These are phyloP conservation scores for Kurtzmaniella quercitrusa DNA, from an alignment of 1,139 yeast genomes.

Conservation along the genomic window DNA sequence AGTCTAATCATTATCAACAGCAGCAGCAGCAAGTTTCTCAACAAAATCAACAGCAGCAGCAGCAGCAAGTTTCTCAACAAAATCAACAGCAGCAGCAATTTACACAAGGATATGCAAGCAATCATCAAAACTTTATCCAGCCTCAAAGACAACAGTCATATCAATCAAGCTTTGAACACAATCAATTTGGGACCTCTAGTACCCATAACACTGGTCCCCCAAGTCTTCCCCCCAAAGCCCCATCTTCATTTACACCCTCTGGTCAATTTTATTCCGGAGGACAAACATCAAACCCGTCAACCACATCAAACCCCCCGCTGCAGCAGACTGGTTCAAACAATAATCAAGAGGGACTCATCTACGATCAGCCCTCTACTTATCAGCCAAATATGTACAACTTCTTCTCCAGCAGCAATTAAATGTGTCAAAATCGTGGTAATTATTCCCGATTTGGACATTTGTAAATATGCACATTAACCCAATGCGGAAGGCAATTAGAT, in stretches of 20 bases:
- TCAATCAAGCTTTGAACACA: background rate
- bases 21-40: constrained; percentile 6
- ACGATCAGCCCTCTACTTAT: constrained; percentile 46
- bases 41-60: constrained; percentile 4
- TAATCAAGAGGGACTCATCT: constrained; percentile 24
- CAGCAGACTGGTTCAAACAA: constrained; percentile 3
- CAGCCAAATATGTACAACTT: constrained; percentile 46
- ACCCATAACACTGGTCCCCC: constrained; percentile 6
- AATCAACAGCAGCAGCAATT: constrained; percentile 5
- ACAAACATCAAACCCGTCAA: constrained; percentile 9
- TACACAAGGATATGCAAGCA: constrained; percentile 2
- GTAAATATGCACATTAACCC: constrained; percentile 1
- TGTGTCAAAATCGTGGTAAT: background rate
- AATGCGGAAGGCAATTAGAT: background rate
- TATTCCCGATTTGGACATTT: background rate
- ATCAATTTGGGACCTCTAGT: background rate
- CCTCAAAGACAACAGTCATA: background rate
- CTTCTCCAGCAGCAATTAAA: constrained; percentile 20
- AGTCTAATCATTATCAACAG: background rate
- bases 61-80: constrained; percentile 6
- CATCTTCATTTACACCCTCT: constrained; percentile 5
- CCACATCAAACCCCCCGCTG: constrained; percentile 8
- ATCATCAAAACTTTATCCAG: background rate
- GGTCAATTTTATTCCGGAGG: background rate
- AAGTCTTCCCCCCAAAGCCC: constrained; percentile 10